Conservation (phyloP, 345 rosid genomes). For the Pistacia integerrima region DNA sequence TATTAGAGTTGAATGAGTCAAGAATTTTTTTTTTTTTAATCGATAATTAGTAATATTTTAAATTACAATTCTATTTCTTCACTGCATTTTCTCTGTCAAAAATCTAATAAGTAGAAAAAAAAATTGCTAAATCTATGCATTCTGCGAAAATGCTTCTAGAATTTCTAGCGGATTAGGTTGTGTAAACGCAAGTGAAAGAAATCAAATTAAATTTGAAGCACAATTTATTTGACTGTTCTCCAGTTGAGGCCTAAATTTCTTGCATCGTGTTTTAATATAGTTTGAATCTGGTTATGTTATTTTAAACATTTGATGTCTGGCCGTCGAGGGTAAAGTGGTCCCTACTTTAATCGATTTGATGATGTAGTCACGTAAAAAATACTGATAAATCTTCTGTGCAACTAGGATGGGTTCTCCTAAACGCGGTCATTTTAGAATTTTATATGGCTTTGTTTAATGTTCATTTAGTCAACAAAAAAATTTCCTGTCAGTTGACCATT, state of each 20-base stretch:
- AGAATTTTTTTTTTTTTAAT: too few relatives aligned
- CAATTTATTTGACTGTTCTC: neutral
- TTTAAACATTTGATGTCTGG: neutral
- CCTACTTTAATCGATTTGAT: neutral
- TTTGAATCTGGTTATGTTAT: constrained; percentile 17
- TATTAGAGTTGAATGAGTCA: neutral
- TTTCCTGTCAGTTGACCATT: neutral
- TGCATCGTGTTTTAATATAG: neutral
- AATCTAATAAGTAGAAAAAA: too few relatives aligned
- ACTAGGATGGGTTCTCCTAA: constrained; percentile 3
- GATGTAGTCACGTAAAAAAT: neutral
- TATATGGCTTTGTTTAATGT: constrained; percentile 1
- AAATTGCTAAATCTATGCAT: too few relatives aligned
- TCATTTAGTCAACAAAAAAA: constrained; percentile 8
- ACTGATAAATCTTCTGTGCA: neutral
- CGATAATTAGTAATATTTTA: too few relatives aligned
- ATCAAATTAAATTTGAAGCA: constrained; percentile 5
- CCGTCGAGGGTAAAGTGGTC: constrained; percentile 5
- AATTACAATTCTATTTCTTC: too few relatives aligned
- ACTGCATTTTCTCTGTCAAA: too few relatives aligned
- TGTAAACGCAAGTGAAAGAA: neutral
- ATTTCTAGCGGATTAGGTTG: too few relatives aligned
- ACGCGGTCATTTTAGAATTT: constrained; percentile 3
- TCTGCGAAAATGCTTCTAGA: too few relatives aligned
- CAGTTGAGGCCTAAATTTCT: neutral